phyloP scores from a whole-genome alignment of 257 asterid species.

The Nyctanthes arbortristis region DNA sequence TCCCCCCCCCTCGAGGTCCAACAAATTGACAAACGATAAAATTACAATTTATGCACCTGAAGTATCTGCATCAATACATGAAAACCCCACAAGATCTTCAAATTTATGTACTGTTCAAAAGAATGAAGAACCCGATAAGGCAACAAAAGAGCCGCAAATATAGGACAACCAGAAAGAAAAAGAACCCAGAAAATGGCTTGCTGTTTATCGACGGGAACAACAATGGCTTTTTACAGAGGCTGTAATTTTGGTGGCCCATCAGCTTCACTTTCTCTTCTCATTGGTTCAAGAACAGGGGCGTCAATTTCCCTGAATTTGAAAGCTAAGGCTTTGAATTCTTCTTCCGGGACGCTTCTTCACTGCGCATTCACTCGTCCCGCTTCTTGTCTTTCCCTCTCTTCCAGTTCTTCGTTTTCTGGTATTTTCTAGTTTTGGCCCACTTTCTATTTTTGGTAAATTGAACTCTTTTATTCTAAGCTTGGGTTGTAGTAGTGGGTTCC shows the following conservation, averaged over 20 bases:
- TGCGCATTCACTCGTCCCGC: conserved; percentile 49
- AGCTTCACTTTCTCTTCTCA: conserved; percentile 57
- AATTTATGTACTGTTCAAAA: background rate
- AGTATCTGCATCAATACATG: too few species aligned
- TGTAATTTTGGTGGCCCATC: conserved; percentile 34
- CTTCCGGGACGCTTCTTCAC: conserved; percentile 52
- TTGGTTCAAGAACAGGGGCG: conserved; percentile 43
- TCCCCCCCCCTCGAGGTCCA: too few species aligned
- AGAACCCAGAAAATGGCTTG: conserved; percentile 47
- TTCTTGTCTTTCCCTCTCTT: conserved; percentile 50
- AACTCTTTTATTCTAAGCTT: background rate
- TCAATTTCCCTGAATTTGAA: conserved; percentile 39
- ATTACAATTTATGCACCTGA: too few species aligned
- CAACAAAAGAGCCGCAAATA: conserved; percentile 11
- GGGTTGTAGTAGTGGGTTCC: background rate
- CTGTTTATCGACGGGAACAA: conserved; percentile 50
- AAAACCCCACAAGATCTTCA: conserved; percentile 11
- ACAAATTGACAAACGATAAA: too few species aligned
- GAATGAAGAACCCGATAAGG: conserved; percentile 49
- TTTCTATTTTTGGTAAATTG: background rate
- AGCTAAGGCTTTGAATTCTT: conserved; percentile 28
- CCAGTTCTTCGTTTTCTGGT: conserved; percentile 68
- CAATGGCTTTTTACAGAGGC: conserved; percentile 18
- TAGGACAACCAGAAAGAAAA: background rate
- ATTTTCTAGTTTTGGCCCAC: background rate